Conservation (phyloP, 148 eudicot genomes). For the Rhododendron ovatum region DNA sequence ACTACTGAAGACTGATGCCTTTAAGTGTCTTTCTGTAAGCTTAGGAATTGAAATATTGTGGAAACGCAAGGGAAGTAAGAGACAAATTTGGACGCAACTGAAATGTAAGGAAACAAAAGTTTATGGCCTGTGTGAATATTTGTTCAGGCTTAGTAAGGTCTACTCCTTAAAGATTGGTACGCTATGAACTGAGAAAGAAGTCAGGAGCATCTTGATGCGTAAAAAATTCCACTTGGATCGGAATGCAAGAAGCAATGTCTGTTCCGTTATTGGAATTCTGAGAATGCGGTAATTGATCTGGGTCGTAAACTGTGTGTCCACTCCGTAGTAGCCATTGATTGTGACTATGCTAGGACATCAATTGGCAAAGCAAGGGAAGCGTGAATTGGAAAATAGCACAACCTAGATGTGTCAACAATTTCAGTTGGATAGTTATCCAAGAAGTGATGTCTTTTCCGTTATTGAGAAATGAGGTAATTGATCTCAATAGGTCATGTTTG, state of each 20-base stretch:
- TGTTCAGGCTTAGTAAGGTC: neutral
- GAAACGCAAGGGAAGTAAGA: neutral
- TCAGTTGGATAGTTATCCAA: neutral
- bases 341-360: neutral
- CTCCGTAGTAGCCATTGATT: neutral
- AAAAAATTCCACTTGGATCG: neutral
- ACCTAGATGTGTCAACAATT: neutral
- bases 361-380: neutral
- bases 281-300: neutral
- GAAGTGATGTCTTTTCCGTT: neutral
- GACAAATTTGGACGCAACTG: neutral
- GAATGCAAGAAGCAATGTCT: neutral
- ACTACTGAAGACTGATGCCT: neutral
- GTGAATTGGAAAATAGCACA: neutral
- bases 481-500: neutral
- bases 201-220: neutral
- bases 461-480: neutral
- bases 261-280: neutral
- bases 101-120: neutral
- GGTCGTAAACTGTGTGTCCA: neutral
- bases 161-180: neutral
- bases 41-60: neutral
- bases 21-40: neutral
- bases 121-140: neutral
- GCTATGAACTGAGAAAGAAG: neutral